Base-by-base conservation (phyloP, 768 basidiomycete genomes). In the Suillus tomentosus region DNA sequence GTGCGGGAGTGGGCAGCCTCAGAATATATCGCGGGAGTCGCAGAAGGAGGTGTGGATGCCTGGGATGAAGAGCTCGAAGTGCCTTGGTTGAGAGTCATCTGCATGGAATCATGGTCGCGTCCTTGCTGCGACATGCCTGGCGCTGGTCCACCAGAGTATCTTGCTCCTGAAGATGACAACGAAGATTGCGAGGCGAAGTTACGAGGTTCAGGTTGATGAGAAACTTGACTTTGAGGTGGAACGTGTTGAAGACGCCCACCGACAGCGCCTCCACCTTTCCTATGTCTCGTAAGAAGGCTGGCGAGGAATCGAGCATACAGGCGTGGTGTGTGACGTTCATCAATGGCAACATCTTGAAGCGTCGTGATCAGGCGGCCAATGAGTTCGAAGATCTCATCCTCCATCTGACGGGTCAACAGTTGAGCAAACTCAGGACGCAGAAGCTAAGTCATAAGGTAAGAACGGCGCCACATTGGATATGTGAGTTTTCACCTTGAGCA, bases 231-330 rank as follows among this genome's bases (percentile, higher is more conserved):
- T 0, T 81, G 76, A 0, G 84, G 84, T 3, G 84, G 82, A 42
- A 80, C 79, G 0, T 84, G 80, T 61, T 85, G 87, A 45, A 81
- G 71, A 7, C 85, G 84, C 11, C 85, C 85, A 27, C 80, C 79
- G 17, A 86, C 81, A 1, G 60, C 62, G n/a, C 83, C 82, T 19
- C 88, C 87, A 67, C 90, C 89, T 59, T 83, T 84, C n/a, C 87
- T 85, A 72, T 91, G 86, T 62, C 84, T 84, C 37, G 85, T 84
- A 22, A 94, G 78, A 34, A 93, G 78, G n/a, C 87, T 81, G 0
- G 88, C 85, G 8, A 94, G 82, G 80, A 94, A 94, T 15, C 90
- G 85, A 14, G 92, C 89, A 69, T 93, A 92, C 40, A 93, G 79
- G 67, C 86, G 88, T 2, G 91, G 92, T 0, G 90, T 91, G 71